Percentiles rank a stretch among this genome's conserved stretches.
phyloP scores from a whole-genome alignment of 2,329 filamentous ascomycete species.

The Xylaria digitata region DNA sequence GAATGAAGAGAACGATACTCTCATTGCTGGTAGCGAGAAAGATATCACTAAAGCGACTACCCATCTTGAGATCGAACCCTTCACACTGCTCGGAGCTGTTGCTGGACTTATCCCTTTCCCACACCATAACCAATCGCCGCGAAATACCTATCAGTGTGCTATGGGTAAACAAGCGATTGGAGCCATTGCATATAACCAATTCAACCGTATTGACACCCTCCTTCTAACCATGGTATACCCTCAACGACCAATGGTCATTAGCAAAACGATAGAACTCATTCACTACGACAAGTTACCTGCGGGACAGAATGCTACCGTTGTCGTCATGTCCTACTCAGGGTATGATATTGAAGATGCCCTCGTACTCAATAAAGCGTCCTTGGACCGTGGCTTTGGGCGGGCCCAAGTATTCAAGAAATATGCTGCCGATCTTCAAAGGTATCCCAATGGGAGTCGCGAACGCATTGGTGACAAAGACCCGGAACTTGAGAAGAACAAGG shows the following conservation, averaged over 20 bases:
- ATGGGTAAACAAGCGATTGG: slow-evolving; percentile 99
- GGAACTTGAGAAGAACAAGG: slow-evolving; percentile 71
- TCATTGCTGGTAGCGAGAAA: slow-evolving; percentile 89
- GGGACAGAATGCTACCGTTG: slow-evolving; percentile 95
- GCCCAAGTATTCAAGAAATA: slow-evolving; percentile 99
- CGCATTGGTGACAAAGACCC: slow-evolving; percentile 75
- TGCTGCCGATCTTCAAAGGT: slow-evolving; percentile 85
- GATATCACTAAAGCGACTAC: slow-evolving; percentile 87
- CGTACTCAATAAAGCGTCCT: slow-evolving; percentile 94
- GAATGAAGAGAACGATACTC: slow-evolving; percentile 97
- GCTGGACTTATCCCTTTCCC: slow-evolving; percentile 97
- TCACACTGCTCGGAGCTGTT: slow-evolving; percentile 94
- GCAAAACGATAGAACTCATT: slow-evolving; percentile 93
- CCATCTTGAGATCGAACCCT: slow-evolving; percentile 97
- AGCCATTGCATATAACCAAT: slow-evolving; percentile 97
- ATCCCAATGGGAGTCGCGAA: slow-evolving; percentile 80
- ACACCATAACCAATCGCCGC: slow-evolving; percentile 97
- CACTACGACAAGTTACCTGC: slow-evolving; percentile 98
- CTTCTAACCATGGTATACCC: slow-evolving; percentile 98
- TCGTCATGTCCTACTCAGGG: slow-evolving; percentile 99
- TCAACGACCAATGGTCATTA: slow-evolving; percentile 97
- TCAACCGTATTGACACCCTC: slow-evolving; percentile 94
- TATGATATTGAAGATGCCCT: slow-evolving; percentile 99
- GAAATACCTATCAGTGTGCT: slow-evolving; percentile 99
- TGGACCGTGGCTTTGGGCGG: slow-evolving; percentile 93